These are phyloP conservation scores for Macadamia tetraphylla DNA, from an alignment of 164 flowering plant genomes.

Conservation along the genomic window DNA sequence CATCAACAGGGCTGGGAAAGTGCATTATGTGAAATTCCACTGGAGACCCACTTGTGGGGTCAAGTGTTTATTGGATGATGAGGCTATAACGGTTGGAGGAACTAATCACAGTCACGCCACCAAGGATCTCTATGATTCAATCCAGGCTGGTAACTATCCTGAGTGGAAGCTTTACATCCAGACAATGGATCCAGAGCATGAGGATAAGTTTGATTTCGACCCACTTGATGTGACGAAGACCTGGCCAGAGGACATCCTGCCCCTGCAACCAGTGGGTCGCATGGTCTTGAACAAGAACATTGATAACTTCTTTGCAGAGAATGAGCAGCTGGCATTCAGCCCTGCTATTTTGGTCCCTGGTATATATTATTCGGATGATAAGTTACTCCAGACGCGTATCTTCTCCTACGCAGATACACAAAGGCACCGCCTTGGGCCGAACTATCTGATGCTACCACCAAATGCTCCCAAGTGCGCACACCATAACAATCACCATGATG, in stretches of 20 bases:
- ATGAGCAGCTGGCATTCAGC: conserved; percentile 77
- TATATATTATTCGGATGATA: conserved; percentile 72
- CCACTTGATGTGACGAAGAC: conserved; percentile 85
- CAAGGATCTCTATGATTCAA: conserved; percentile 77
- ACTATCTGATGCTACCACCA: conserved; percentile 78
- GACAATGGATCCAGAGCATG: conserved; percentile 75
- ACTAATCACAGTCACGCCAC: conserved; percentile 88
- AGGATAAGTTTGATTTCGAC: conserved; percentile 71
- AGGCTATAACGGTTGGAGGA: conserved; percentile 71
- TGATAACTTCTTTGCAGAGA: conserved; percentile 86
- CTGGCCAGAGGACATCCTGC: conserved; percentile 89
- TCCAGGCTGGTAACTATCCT: conserved; percentile 77
- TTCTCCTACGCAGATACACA: conserved; percentile 84
- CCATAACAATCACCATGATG: conserved; percentile 87
- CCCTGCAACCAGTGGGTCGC: conserved; percentile 81
- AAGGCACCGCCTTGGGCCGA: conserved; percentile 88
- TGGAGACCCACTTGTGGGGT: conserved; percentile 90
- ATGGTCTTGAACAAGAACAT: conserved; percentile 80
- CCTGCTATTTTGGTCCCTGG: conserved; percentile 82
- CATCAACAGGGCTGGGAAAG: conserved; percentile 72
- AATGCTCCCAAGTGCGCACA: conserved; percentile 82
- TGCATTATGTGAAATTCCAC: conserved; percentile 71
- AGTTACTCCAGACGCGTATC: conserved; percentile 66
- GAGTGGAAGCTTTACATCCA: conserved; percentile 88
- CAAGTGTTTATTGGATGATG: conserved; percentile 62